A percentile compares a stretch with the other conserved stretches of the same genome.
Evolutionary conservation across 768 basidiomycete genomes (phyloP).

Genomic region (Leccinum arenicola): DNA sequence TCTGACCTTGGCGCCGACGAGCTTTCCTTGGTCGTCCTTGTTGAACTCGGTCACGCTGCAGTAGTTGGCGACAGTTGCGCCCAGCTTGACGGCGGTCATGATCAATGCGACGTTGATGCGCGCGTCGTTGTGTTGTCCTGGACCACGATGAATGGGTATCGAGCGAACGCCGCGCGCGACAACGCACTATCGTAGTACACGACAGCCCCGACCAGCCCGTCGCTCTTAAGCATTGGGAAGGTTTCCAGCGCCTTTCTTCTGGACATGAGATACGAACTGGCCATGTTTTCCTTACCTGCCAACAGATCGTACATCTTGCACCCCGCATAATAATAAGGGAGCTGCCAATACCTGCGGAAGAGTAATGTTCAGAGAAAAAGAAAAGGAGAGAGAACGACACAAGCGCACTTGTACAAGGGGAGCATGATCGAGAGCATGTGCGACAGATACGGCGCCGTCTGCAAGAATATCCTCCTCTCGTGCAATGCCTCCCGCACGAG

Average conservation of each 20-base stretch:
- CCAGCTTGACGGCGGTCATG: slow-evolving; percentile 91
- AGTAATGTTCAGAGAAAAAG: slow-evolving; percentile 4
- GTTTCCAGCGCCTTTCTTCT: slow-evolving; percentile 90
- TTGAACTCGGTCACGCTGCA: slow-evolving; percentile 77
- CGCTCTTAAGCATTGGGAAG: slow-evolving; percentile 94
- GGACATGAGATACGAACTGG: slow-evolving; percentile 91
- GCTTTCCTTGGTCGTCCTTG: slow-evolving; percentile 62
- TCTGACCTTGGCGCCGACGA: slow-evolving; percentile 69
- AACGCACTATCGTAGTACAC: slow-evolving; percentile 93
- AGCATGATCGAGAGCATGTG: slow-evolving; percentile 96
- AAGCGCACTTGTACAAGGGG: slow-evolving; percentile 83
- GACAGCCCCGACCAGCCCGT: slow-evolving; percentile 89
- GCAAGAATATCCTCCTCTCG: slow-evolving; percentile 89
- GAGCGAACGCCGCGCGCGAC: neutral
- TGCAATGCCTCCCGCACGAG: slow-evolving; percentile 94
- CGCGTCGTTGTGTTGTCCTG: slow-evolving; percentile 97
- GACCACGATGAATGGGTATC: neutral
- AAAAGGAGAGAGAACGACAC: neutral
- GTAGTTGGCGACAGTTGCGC: slow-evolving; percentile 87
- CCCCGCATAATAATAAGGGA: slow-evolving; percentile 94
- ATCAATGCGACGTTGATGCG: slow-evolving; percentile 97
- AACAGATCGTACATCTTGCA: slow-evolving; percentile 96
- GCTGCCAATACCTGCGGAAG: slow-evolving; percentile 78
- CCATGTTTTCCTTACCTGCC: slow-evolving; percentile 97
- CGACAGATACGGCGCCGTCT: slow-evolving; percentile 92